Base-by-base conservation (phyloP, 108 stramenopile genomes). In the Craspedostauros australis region DNA sequence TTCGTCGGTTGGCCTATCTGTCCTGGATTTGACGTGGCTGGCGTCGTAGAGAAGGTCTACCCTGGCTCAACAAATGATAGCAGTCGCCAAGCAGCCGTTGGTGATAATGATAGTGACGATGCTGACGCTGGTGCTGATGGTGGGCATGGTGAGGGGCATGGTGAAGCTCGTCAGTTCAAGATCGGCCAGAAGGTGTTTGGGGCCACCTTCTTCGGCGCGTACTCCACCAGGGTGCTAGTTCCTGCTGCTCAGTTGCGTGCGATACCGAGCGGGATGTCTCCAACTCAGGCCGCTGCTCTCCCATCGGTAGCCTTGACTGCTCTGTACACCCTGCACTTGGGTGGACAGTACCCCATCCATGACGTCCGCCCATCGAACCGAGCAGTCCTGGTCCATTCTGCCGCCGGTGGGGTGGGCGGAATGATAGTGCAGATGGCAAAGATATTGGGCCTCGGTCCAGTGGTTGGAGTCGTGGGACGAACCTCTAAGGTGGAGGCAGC, bases 1-100 rank as follows among this genome's bases (percentile, higher is more conserved):
- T 88, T 80, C 62, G 88, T 90, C 0, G 88, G 92, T 4, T 93
- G 75, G 67, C 92, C 92, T n/a, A 93, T 93, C 53, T 80, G 84
- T 30, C 92, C 92, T 20, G 92, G 92, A 3, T 93, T 93, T 68
- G 88, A 94, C 50, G 66, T 94, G 31, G 78, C 92, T 12, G 88
- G 88, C 3, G 54, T 59, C 1, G 63, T 94, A 0, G 81, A 86
- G 54, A 16, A 40, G 14, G 66, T 82, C 2, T 39, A 38, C 22
- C 5, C 5, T 3, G 39, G 25, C 11, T 14, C 39, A n/a, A 18
- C 8, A 7, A 11, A 24, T 24, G 33, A 46, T 38, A 11, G n/a
- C n/a, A n/a, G n/a, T n/a, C n/a, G n/a, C n/a, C n/a, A n/a, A n/a
- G n/a, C n/a, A n/a, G n/a, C n/a, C 43, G 6, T 4, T 25, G 29